These are phyloP conservation scores for Schizothecium vesticola DNA, from an alignment of 495 filamentous ascomycete species.

Conservation along the genomic window DNA sequence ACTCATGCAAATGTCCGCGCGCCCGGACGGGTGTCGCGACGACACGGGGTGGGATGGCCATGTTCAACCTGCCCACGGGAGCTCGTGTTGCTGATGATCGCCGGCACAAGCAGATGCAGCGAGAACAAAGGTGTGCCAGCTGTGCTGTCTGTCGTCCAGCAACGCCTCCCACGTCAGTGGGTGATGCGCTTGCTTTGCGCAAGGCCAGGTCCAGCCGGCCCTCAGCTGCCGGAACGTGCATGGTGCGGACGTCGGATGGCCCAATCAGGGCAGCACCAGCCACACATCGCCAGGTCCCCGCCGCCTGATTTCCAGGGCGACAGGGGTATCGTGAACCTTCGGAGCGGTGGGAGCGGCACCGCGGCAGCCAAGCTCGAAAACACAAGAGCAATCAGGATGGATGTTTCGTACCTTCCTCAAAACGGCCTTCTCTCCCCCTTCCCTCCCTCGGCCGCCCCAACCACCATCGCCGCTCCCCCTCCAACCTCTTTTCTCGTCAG, in stretches of 20 bases:
- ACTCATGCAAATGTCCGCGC: not conserved
- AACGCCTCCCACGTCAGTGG: slow-evolving; percentile 3
- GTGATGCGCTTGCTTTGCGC: slow-evolving; percentile 1
- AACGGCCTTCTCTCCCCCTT: slow-evolving; percentile 12
- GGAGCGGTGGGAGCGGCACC: not conserved
- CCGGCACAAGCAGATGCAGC: not conserved
- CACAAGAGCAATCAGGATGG: slow-evolving; percentile 23
- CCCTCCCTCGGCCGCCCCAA: slow-evolving; percentile 7
- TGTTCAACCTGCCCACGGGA: not conserved
- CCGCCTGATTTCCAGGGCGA: slow-evolving; percentile 18
- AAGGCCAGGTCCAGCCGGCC: not conserved
- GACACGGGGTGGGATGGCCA: too few relatives aligned
- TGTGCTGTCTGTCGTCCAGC: not conserved
- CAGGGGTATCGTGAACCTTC: not conserved
- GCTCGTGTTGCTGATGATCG: slow-evolving; percentile 2
- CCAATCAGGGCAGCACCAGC: slow-evolving; percentile 22
- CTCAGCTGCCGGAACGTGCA: not conserved
- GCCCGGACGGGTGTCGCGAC: not conserved
- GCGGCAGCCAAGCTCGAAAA: slow-evolving; percentile 17
- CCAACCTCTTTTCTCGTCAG: slow-evolving; percentile 2
- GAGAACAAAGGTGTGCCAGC: not conserved
- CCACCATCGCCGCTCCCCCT: slow-evolving; percentile 7
- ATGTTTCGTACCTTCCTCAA: slow-evolving; percentile 27
- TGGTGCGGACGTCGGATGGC: not conserved
- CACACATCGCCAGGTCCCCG: slow-evolving; percentile 25